Evolutionary conservation across 176 grass and related monocot species (phyloP).

Genomic region (Carex scoparia): DNA sequence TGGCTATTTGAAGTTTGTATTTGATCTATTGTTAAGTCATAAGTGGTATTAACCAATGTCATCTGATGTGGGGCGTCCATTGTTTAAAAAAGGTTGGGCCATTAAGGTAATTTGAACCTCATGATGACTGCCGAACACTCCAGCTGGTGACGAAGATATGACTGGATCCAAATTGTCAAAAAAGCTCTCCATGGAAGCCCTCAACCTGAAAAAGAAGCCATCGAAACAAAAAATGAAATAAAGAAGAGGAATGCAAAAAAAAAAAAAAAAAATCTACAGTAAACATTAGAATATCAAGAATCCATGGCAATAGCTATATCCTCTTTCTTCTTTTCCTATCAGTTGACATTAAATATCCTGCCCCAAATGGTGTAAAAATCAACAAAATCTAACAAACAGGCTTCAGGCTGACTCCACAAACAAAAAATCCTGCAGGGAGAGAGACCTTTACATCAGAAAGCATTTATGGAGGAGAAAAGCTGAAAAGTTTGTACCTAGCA

Average conservation of each 20-base stretch:
- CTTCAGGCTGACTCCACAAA: slow-evolving; percentile 1
- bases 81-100: background rate
- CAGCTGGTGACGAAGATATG: slow-evolving; percentile 53
- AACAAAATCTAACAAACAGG: background rate
- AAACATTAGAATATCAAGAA: background rate
- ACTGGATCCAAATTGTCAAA: slow-evolving; percentile 76
- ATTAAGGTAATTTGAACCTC: slow-evolving; percentile 57
- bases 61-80: background rate
- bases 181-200: slow-evolving; percentile 79
- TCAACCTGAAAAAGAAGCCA: slow-evolving; percentile 55
- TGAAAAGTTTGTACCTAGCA: slow-evolving; percentile 49
- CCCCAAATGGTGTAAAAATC: background rate
- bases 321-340: background rate
- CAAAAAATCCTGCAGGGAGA: background rate
- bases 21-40: background rate
- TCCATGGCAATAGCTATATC: background rate
- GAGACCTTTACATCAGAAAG: slow-evolving; percentile 3
- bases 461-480: slow-evolving; percentile 3
- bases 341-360: background rate
- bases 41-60: background rate
- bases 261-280: background rate
- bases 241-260: slow-evolving; percentile 5
- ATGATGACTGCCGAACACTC: slow-evolving; percentile 57
- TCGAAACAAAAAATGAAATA: background rate
- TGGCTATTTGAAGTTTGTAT: background rate